Base-by-base conservation (phyloP, 2,329 filamentous ascomycete genomes). In the Fusarium lateritium region DNA sequence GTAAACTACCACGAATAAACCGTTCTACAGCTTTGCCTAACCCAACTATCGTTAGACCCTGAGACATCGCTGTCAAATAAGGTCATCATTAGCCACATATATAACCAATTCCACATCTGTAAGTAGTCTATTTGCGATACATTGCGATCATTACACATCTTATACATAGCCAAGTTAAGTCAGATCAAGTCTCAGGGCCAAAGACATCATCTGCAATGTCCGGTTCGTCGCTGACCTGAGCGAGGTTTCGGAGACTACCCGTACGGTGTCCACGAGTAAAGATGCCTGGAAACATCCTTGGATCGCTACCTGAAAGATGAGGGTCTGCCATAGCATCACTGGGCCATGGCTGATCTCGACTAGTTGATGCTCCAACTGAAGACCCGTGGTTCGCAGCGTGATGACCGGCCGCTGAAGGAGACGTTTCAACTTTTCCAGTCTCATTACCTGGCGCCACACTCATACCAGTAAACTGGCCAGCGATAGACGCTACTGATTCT, bases 221-320 rank as follows among this genome's bases (percentile, higher is more conserved):
- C 44, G 65, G 65, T 58, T 70, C 74, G 21, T 76, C 74, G 33
- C 63, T 65, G 7, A 63, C 63, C 53, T 76, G 73, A 13, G 65
- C 55, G 19, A 79, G 40, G 58, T 75, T 79, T 31, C 78, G 74
- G 31, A 75, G 70, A 55, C 84, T 85, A 43, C 80, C 81, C 51
- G 77, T 83, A 52, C 83, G 79, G 44, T 74, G 78, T 31, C 83
- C 83, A 56, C 85, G 80, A 17, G 84, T 83, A 44, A 94, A 85
- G 33, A 94, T 85, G 0, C 92, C 92, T 0, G 92, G 92, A 69
- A 93, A 92, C 66, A 93, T 88, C 66, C 84, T 86, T 13, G 91
- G 92, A 76, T 93, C 91, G 49, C 82, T 85, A 5, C 85, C 88
- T 14, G 83, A 86, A 13, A 88, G 75, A 69, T 87, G 83, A 56